These are phyloP conservation scores for Botrytis tulipae DNA, from an alignment of 2,329 filamentous ascomycete species.

Conservation along the genomic window DNA sequence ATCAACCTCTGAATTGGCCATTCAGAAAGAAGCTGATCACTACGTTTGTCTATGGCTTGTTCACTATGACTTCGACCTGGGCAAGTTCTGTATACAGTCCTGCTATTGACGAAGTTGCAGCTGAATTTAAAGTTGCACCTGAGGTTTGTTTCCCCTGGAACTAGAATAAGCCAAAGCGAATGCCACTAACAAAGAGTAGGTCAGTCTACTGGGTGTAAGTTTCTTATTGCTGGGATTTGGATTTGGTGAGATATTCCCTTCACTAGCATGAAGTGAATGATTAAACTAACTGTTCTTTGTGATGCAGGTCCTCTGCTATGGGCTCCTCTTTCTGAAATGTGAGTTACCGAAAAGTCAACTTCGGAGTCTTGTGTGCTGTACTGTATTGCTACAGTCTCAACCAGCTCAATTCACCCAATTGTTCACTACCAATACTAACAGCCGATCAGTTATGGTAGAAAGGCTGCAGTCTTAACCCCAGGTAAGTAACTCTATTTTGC, in stretches of 20 bases:
- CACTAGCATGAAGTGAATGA: not conserved
- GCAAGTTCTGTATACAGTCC: slow-evolving; percentile 32
- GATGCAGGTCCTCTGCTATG: slow-evolving; percentile 61
- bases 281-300: slow-evolving; percentile 4
- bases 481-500: slow-evolving; percentile 41
- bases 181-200: not conserved
- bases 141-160: slow-evolving; percentile 49
- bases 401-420: not conserved
- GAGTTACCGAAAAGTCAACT: slow-evolving; percentile 33
- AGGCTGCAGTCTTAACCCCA: slow-evolving; percentile 42
- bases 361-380: not conserved
- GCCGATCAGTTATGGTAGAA: slow-evolving; percentile 31
- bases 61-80: slow-evolving; percentile 33
- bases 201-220: slow-evolving; percentile 38
- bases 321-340: slow-evolving; percentile 61
- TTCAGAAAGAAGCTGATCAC: slow-evolving; percentile 66
- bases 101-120: slow-evolving; percentile 35
- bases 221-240: slow-evolving; percentile 49
- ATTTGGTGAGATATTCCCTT: slow-evolving; percentile 2
- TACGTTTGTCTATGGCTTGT: slow-evolving; percentile 59
- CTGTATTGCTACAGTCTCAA: not conserved
- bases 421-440: not conserved
- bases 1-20: slow-evolving; percentile 66
- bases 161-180: slow-evolving; percentile 44
- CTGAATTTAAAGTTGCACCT: slow-evolving; percentile 37